phyloP scores from a whole-genome alignment of 2,329 filamentous ascomycete species.

The Biscogniauxia marginata region DNA sequence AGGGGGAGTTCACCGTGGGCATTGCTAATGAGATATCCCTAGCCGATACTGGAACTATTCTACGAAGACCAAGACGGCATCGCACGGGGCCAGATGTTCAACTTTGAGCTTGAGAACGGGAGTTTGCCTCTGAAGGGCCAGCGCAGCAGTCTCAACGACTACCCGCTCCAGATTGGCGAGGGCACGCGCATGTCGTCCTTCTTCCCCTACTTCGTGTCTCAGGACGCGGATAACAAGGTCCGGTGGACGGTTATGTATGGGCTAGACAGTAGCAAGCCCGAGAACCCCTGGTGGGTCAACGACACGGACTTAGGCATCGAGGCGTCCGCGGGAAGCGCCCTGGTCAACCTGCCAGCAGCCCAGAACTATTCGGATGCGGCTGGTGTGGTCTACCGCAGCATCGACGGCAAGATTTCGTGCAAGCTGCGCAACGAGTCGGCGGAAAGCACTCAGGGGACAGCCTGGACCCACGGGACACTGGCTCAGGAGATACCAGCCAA shows the following conservation, averaged over 20 bases:
- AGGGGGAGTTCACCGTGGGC: background rate
- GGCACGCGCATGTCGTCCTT: conserved; percentile 19
- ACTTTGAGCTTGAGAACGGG: conserved; percentile 16
- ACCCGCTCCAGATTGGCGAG: conserved; percentile 16
- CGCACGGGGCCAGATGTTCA: conserved; percentile 21
- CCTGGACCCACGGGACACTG: conserved; percentile 19
- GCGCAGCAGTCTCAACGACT: conserved; percentile 17
- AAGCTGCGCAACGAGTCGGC: conserved; percentile 14
- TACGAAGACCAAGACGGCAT: conserved; percentile 20
- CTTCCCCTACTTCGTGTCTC: conserved; percentile 22
- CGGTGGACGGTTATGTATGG: conserved; percentile 21
- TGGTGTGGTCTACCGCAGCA: conserved; percentile 18
- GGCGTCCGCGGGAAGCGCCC: conserved; percentile 9
- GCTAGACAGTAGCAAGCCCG: conserved; percentile 11
- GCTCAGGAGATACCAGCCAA: conserved; percentile 14
- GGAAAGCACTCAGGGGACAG: conserved; percentile 7
- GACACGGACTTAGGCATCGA: conserved; percentile 13
- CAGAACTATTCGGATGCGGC: conserved; percentile 12
- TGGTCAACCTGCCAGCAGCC: conserved; percentile 16
- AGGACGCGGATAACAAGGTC: conserved; percentile 19
- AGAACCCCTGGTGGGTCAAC: conserved; percentile 23
- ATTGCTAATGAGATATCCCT: conserved; percentile 7
- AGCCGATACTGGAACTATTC: conserved; percentile 23
- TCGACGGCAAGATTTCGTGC: conserved; percentile 18
- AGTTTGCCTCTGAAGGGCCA: conserved; percentile 14